Evolutionary conservation across 2,329 filamentous ascomycete species (phyloP), one percentile per base, ranked within the genome.

Genomic region (Colletotrichum spaethianum): DNA sequence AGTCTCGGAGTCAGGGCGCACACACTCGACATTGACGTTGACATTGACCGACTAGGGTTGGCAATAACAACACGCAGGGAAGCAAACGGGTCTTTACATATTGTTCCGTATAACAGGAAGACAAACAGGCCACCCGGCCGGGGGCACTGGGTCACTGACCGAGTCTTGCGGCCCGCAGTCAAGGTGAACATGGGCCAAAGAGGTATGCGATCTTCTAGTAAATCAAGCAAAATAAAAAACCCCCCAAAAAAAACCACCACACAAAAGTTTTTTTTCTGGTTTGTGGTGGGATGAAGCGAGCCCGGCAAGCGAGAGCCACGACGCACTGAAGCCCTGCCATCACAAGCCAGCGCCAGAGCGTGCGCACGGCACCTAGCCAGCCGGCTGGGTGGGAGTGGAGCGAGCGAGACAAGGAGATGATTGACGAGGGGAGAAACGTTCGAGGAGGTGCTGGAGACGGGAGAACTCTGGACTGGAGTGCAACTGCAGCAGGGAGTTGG

Each of bases 301-400:
- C 63, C 50, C 57, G 67, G 12, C 70, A 72, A 72, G 70, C 65
- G 65, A 72, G 70, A 72, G 33, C 28, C 70, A 69, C 23, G 14
- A 55, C 38, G 23, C 52, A 36, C 50, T 46, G 53, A 44, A 70
- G 66, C 70, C 70, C 70, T 72, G 65, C 70, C 46, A 55, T 64
- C 60, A 70, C 59, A 70, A 72, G 65, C 65, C 53, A 64, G 66
- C 44, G 66, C 65, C 52, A 57, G 38, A 55, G 61, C 61, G 26
- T 55, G 38, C 50, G 33, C 38, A 42, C 63, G 52, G 55, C 53
- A 44, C 33, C 33, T 36, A 63, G 57, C 69, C 59, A 69, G 60
- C 46, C 60, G 61, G 65, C 65, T 69, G 70, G 70, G 59, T 72
- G 38, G 26, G 38, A 31, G 70, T 69, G 70, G 65, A 70, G 44